phyloP scores from a whole-genome alignment of 495 filamentous ascomycete species.

The Penicillium paxilli region DNA sequence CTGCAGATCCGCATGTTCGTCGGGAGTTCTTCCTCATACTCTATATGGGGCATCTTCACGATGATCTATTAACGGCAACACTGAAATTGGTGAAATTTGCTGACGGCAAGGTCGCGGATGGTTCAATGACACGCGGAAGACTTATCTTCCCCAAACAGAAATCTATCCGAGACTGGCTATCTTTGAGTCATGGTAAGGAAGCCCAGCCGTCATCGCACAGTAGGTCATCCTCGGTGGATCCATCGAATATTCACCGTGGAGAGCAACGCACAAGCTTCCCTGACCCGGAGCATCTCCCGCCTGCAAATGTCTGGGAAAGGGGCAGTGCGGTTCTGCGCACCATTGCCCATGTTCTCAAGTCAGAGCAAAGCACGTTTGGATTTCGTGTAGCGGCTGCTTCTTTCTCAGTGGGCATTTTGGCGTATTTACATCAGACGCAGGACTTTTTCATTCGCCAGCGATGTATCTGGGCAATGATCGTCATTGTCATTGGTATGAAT shows the following conservation, averaged over 20 bases:
- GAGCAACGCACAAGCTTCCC: slow-evolving; percentile 13
- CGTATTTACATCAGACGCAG: slow-evolving; percentile 65
- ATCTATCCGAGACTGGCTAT: slow-evolving; percentile 49
- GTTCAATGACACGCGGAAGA: slow-evolving; percentile 58
- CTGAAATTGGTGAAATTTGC: slow-evolving; percentile 61
- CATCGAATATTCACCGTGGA: slow-evolving; percentile 10
- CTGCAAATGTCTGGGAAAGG: slow-evolving; percentile 59
- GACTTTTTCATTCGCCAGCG: slow-evolving; percentile 67
- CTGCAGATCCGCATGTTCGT: slow-evolving; percentile 23
- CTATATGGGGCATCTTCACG: slow-evolving; percentile 38
- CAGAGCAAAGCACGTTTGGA: slow-evolving; percentile 53
- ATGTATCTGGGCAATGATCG: slow-evolving; percentile 77
- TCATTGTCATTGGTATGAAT: slow-evolving; percentile 64
- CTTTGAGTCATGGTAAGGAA: slow-evolving; percentile 13
- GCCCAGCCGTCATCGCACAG: slow-evolving; percentile 3
- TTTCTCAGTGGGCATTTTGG: slow-evolving; percentile 66
- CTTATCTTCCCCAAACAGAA: slow-evolving; percentile 59
- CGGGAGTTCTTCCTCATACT: slow-evolving; percentile 37
- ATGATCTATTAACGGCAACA: slow-evolving; percentile 30
- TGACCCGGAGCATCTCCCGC: slow-evolving; percentile 74
- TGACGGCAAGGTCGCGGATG: slow-evolving; percentile 50
- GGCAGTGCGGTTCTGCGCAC: slow-evolving; percentile 36
- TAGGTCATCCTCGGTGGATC: slow-evolving; percentile 21
- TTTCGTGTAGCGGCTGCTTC: slow-evolving; percentile 70
- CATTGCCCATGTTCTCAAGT: slow-evolving; percentile 28